These are phyloP conservation scores for Aspergillus neoniger DNA, from an alignment of 2,329 filamentous ascomycete species.

Conservation along the genomic window DNA sequence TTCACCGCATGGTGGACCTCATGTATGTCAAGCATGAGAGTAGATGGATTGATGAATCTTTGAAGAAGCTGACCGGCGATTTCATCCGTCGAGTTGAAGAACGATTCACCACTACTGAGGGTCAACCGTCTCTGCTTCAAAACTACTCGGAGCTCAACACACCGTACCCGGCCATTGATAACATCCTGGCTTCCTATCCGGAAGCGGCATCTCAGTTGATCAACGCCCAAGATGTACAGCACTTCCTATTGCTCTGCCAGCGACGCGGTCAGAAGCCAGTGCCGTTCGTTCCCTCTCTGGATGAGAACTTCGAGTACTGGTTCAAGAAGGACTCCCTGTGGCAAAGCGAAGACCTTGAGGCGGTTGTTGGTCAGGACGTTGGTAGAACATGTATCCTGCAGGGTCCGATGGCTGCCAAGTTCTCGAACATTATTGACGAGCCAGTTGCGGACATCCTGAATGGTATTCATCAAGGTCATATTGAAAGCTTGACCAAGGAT, in stretches of 20 bases:
- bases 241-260: constrained; percentile 92
- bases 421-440: constrained; percentile 86
- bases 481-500: constrained; percentile 74
- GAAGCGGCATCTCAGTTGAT: constrained; percentile 89
- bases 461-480: constrained; percentile 84
- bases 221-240: constrained; percentile 96
- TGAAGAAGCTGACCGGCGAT: constrained; percentile 81
- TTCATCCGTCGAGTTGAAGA: constrained; percentile 97
- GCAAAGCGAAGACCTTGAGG: constrained; percentile 97
- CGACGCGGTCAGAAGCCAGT: constrained; percentile 92
- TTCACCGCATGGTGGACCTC: constrained; percentile 82
- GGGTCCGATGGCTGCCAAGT: constrained; percentile 88
- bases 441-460: constrained; percentile 94
- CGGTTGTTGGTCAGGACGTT: constrained; percentile 93
- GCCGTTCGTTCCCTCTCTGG: constrained; percentile 91
- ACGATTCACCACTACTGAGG: constrained; percentile 75
- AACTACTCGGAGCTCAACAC: constrained; percentile 84
- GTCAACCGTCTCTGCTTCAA: constrained; percentile 80
- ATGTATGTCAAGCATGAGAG: constrained; percentile 89
- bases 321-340: constrained; percentile 99
- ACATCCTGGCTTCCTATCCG: constrained; percentile 78
- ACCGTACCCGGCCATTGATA: constrained; percentile 75
- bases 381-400: constrained; percentile 95
- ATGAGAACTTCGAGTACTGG: constrained; percentile 97
- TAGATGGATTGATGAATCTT: constrained; percentile 87